Base-by-base conservation (phyloP, 495 filamentous ascomycete genomes). In the Trichoderma virens region DNA sequence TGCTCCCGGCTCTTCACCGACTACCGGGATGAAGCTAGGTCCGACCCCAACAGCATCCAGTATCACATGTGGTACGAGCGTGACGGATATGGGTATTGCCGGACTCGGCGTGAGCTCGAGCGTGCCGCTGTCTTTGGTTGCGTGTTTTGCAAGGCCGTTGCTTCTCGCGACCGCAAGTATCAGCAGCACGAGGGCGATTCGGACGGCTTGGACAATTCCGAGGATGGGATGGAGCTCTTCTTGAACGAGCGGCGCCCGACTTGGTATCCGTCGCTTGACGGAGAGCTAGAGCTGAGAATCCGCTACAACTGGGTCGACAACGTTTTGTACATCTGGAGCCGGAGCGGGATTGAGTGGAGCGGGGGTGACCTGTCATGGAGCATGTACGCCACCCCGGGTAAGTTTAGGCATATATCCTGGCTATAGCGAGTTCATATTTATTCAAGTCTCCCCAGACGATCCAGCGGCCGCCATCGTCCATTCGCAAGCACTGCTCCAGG, bases 61-160 rank as follows among this genome's bases (percentile, higher is more conserved):
- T 39, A 39, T 39, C 35, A 39, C 35, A 39, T 39, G 35, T 39
- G 35, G 35, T 39, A 39, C 35, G 35, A 39, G 35, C 9, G 9
- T 39, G 35, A 39, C 1, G 35, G 35, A 39, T 39, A 39, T 14
- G 35, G 16, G 35, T 39, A 39, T 39, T 39, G 35, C 35, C 35
- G 35, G 35, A 39, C 35, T 39, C 35, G 35, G 35, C 35, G 35
- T 39, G 47, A 56, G 47, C 8, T 56, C 20, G 47, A 56, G 27
- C 47, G 3, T 1, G 47, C 20, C 3, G 47, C 8, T 28, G 47
- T 56, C n/a, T 1, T 23, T 11, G 47, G 7, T 18, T 56, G 47
- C 47, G 47, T 23, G 47, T 56, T 56, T 56, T 56, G 47, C 47
- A 28, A 56, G 47, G n/a, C 47, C 47, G 27, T 56, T 28, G 47